A percentile compares a stretch with the other conserved stretches of the same genome.
Conservation (phyloP, 2,329 filamentous ascomycete species). For the Ustilaginoidea virens region DNA sequence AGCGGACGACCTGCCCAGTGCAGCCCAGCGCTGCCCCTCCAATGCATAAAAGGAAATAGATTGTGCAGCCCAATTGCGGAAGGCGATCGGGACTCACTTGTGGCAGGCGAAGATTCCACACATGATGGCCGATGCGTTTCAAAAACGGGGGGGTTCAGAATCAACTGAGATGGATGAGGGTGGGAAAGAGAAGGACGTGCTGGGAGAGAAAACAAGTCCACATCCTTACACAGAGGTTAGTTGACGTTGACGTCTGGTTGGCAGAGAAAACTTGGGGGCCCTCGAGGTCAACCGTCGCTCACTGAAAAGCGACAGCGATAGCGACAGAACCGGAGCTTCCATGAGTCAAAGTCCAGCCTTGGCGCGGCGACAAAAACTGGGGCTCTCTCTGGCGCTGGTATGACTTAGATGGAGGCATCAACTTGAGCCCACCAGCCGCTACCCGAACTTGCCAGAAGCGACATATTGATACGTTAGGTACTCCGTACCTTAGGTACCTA, state of each 20-base stretch:
- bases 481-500: too few species aligned
- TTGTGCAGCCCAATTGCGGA: constrained; percentile 1
- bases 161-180: constrained; percentile 2
- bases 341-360: constrained; percentile 8
- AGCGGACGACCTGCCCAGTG: too few species aligned
- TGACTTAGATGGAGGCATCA: too few species aligned
- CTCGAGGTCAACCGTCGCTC: not conserved
- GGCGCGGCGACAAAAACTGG: constrained; percentile 4
- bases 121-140: constrained; percentile 44
- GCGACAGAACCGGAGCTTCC: constrained; percentile 2
- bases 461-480: too few species aligned
- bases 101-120: constrained; percentile 97
- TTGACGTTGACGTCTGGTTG: too few species aligned
- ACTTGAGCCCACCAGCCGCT: too few species aligned
- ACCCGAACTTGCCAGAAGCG: too few species aligned
- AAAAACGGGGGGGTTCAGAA: too few species aligned
- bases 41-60: constrained; percentile 7
- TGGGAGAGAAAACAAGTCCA: not conserved
- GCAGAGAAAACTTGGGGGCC: constrained; percentile 2
- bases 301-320: not conserved
- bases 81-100: constrained; percentile 39
- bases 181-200: constrained; percentile 2
- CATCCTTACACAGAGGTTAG: too few species aligned
- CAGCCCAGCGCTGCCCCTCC: constrained; percentile 17
- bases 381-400: too few species aligned